phyloP scores from a whole-genome alignment of 192 early-diverging fungal genomes.

The Coemansia sp. region DNA sequence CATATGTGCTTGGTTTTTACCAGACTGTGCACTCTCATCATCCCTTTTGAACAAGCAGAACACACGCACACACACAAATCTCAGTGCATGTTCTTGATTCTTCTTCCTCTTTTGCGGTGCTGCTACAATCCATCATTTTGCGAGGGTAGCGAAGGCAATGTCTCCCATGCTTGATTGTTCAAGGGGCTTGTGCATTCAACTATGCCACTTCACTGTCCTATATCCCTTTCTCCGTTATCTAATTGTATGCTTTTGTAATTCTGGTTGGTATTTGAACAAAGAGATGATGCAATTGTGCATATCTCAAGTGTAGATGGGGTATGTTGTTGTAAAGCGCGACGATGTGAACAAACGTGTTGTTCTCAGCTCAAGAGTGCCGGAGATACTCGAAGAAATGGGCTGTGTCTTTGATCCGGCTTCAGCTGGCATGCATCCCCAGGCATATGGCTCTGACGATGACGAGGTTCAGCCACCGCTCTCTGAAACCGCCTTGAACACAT shows the following conservation, averaged over 20 bases:
- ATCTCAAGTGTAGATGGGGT: constrained; percentile 39
- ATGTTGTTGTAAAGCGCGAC: constrained; percentile 51
- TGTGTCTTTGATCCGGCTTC: constrained; percentile 24
- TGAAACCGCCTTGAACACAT: constrained; percentile 28
- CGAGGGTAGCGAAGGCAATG: not conserved
- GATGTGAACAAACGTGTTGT: constrained; percentile 30
- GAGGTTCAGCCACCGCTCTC: constrained; percentile 6
- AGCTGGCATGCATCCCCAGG: constrained; percentile 15
- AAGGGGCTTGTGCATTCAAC: constrained; percentile 3
- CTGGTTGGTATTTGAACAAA: not conserved
- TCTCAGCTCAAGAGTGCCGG: constrained; percentile 45
- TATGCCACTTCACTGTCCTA: not conserved
- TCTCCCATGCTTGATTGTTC: not conserved
- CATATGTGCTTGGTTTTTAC: too few species aligned
- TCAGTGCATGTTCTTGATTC: not conserved
- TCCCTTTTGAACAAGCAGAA: not conserved
- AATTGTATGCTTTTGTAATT: not conserved
- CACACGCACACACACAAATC: not conserved
- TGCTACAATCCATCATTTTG: not conserved
- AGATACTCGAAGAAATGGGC: constrained; percentile 33
- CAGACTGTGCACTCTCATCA: not conserved
- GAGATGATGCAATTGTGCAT: not conserved
- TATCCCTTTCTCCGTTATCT: not conserved
- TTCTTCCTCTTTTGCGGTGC: not conserved
- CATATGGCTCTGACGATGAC: constrained; percentile 3